Evolutionary conservation across 106 monocot genomes (phyloP), one percentile per base, ranked within the genome.

Genomic region (Triglochin maritima): DNA sequence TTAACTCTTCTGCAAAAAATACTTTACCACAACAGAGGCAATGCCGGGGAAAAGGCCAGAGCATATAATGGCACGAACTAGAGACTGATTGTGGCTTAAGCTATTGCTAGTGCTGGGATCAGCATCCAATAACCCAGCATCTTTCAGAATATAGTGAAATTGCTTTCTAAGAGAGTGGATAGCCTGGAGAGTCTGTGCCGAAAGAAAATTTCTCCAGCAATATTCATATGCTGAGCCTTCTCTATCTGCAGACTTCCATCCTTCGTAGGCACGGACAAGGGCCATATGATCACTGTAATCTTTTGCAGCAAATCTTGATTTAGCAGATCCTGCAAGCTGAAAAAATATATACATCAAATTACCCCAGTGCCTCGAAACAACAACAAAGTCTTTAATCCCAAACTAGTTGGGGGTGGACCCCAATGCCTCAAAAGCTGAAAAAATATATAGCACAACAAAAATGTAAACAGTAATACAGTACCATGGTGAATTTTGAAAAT

Each of bases 281-380:
- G 98, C 92, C 98, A 98, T 98, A 69, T 98, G 98, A 72, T 98
- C 98, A 72, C 98, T 98, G 63, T 98, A 98, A 72, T 98, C 98
- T 74, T 98, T 98, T 9, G 98, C 82, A 69, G 98, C 88, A 63
- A 98, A 98, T 78, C 92, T 88, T 72, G 92, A 84, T 76, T 98
- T 98, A 70, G 98, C 98, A 64, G 92, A 88, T 47, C 98, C 98
- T 51, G 98, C 98, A 69, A 98, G 74, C 98, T 98, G 47, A 51
- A 62, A 46, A 51, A 50, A 79, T 14, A 70, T n/a, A 56, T 50
- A 74, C 14, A 6, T 42, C 9, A 12, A 6, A 64, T 48, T 6
- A 3, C 48, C n/a, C 47, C 41, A 60, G 17, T 60, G 29, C 29
- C 16, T 8, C 2, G 6, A 44, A 62, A 13, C 62, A 10, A n/a